Percentiles rank a stretch among this genome's conserved stretches.
phyloP scores from a whole-genome alignment of 257 asterid species.

The Coffea eugenioides region DNA sequence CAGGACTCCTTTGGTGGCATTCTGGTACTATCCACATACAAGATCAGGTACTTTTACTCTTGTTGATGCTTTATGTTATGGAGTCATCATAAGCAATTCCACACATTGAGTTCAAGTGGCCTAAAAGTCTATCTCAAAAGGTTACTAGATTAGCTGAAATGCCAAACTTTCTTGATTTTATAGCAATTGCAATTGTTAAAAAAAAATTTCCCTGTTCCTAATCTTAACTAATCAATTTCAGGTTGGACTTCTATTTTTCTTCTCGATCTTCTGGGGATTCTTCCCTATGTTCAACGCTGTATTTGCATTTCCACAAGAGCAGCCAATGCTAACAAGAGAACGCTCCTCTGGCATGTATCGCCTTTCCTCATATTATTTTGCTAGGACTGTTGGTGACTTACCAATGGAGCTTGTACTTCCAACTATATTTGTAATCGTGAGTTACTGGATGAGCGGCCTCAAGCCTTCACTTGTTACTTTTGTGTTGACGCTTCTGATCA shows the following conservation, averaged over 20 bases:
- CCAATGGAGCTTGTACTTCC: conserved; percentile 92
- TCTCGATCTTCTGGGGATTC: conserved; percentile 89
- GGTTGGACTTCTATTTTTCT: conserved; percentile 86
- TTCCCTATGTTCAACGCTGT: conserved; percentile 69
- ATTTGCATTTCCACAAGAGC: conserved; percentile 75
- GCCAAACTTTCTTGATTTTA: background rate
- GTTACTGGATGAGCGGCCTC: conserved; percentile 92
- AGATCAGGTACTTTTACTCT: conserved; percentile 61
- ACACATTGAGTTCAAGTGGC: background rate
- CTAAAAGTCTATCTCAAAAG: background rate
- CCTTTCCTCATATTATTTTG: conserved; percentile 70
- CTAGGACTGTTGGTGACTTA: conserved; percentile 63
- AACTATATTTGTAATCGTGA: conserved; percentile 53
- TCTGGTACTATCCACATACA: conserved; percentile 70
- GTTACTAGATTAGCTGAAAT: background rate
- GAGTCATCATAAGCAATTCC: background rate
- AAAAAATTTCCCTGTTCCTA: background rate
- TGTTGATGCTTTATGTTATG: background rate
- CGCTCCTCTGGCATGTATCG: conserved; percentile 78
- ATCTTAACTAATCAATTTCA: conserved; percentile 19
- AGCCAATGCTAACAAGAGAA: conserved; percentile 58
- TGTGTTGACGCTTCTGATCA: conserved; percentile 45
- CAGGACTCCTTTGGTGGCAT: conserved; percentile 95
- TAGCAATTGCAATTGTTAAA: background rate
- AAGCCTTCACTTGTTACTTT: conserved; percentile 57